Base-by-base conservation (phyloP, 306 rosid genomes). In the Rosa persica region DNA sequence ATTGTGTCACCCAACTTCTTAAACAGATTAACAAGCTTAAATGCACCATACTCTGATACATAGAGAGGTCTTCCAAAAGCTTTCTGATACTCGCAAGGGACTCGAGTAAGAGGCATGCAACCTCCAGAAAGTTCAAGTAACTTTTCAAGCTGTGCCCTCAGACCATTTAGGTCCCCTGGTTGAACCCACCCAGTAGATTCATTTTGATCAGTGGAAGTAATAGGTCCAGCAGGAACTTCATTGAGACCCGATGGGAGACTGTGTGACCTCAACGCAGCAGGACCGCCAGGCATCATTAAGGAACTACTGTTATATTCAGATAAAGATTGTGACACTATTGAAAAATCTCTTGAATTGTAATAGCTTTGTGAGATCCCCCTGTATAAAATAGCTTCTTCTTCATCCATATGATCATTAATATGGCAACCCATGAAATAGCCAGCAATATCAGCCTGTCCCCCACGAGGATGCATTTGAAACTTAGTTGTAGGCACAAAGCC, bases 101-200 rank as follows among this genome's bases (percentile, higher is more conserved):
- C 94, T 79, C 91, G 87, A 46, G 64, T 69, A 17, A 93, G 78
- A 39, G 93, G 96, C 81, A 95, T 73, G 86, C 84, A 81, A 62
- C 98, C 99, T 70, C 98, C 99, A 4, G 86, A 89, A 76, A 83
- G 87, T 80, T 93, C 99, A 4, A 95, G 88, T 79, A 95, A 78
- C 86, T 85, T 89, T 48, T 85, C 83, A 79, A 95, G 69, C 86
- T 93, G 99, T 62, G 85, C 84, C 83, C 89, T 93, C 64, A 95
- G 89, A 83, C 94, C 97, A 87, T 93, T 93, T 47, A 93, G 80
- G 89, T 95, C 99, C 69, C 98, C 97, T 27, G 97, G 93, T 60
- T 89, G 96, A 38, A 87, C 93, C 96, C 98, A 88, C 72, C 81
- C 77, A 67, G 80, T 78, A 71, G 86, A 84, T 74, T 89, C 98